A percentile compares a stretch with the other conserved stretches of the same genome.
Conservation (phyloP, 169 alveolate genomes). For the Babesia gibsoni region DNA sequence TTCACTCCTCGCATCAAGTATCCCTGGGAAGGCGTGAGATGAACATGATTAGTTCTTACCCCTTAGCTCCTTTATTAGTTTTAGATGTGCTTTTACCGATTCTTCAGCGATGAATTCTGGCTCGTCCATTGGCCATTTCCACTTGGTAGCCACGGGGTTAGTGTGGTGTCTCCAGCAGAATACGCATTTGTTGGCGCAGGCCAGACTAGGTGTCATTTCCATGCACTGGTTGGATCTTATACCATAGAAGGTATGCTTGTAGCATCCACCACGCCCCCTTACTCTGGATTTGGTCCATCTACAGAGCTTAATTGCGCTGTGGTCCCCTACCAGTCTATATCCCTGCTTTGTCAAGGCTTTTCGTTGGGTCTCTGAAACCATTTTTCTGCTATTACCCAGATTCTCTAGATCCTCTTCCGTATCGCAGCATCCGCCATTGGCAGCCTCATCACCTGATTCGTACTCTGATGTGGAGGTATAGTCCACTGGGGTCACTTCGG, state of each 20-base stretch:
- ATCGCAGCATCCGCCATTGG: neutral
- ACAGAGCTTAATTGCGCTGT: conserved; percentile 88
- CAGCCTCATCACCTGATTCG: neutral
- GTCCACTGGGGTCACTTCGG: neutral
- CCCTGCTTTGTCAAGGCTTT: conserved; percentile 70
- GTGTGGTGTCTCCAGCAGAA: conserved; percentile 92
- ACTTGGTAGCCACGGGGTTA: conserved; percentile 81
- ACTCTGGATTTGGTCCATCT: conserved; percentile 86
- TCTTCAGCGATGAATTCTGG: conserved; percentile 74
- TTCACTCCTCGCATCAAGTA: conserved; percentile 62
- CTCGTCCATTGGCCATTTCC: conserved; percentile 85
- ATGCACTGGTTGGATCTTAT: conserved; percentile 84
- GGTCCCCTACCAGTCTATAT: conserved; percentile 83
- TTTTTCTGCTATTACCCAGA: conserved; percentile 40
- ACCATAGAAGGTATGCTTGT: conserved; percentile 89
- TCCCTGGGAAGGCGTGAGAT: conserved; percentile 30
- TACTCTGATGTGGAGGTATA: conserved; percentile 4
- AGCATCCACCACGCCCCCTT: conserved; percentile 89
- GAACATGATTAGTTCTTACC: neutral
- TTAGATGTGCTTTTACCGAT: conserved; percentile 63
- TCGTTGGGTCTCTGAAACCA: conserved; percentile 68
- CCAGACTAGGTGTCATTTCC: conserved; percentile 89
- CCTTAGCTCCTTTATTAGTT: conserved; percentile 70
- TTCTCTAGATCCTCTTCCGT: conserved; percentile 67
- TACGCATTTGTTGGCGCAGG: conserved; percentile 90